These are phyloP conservation scores for Vicia sativa DNA, from an alignment of 306 rosid genomes.

Conservation along the genomic window DNA sequence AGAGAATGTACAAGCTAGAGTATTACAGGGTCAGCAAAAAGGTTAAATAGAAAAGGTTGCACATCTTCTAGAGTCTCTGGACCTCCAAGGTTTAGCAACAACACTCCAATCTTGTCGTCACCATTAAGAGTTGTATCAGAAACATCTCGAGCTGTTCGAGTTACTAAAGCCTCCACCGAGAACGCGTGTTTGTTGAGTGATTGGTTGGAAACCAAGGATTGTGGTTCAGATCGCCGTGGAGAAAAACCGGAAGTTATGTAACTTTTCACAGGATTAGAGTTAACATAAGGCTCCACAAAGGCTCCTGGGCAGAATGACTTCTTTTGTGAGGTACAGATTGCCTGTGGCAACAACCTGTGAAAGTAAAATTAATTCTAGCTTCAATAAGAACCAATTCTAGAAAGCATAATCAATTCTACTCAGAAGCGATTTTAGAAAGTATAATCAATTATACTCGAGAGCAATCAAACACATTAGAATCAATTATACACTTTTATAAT, in stretches of 20 bases:
- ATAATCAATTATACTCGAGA: not conserved
- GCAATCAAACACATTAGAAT: no score
- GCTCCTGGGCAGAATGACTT: conserved; percentile 52
- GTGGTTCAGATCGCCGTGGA: conserved; percentile 51
- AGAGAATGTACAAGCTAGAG: conserved; percentile 25
- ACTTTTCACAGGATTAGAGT: conserved; percentile 43
- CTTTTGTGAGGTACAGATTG: conserved; percentile 54
- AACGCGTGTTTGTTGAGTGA: conserved; percentile 52
- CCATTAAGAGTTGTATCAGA: conserved; percentile 54
- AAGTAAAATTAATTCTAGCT: no score
- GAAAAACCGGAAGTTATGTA: conserved; percentile 45
- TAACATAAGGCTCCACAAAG: conserved; percentile 45
- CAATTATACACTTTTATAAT: no score
- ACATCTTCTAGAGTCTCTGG: conserved; percentile 97
- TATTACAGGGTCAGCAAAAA: conserved; percentile 92
- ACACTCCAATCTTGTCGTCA: conserved; percentile 79
- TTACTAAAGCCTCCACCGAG: conserved; percentile 64
- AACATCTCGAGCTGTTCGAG: conserved; percentile 50
- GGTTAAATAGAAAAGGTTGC: conserved; percentile 95
- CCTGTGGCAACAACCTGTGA: conserved; percentile 55
- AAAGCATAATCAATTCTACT: no score
- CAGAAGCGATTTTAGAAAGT: no score
- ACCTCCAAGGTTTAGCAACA: conserved; percentile 95
- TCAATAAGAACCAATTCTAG: no score
- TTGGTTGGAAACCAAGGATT: conserved; percentile 53